These are phyloP conservation scores for Aphanocladium album DNA, from an alignment of 2,329 filamentous ascomycete species.

Conservation along the genomic window DNA sequence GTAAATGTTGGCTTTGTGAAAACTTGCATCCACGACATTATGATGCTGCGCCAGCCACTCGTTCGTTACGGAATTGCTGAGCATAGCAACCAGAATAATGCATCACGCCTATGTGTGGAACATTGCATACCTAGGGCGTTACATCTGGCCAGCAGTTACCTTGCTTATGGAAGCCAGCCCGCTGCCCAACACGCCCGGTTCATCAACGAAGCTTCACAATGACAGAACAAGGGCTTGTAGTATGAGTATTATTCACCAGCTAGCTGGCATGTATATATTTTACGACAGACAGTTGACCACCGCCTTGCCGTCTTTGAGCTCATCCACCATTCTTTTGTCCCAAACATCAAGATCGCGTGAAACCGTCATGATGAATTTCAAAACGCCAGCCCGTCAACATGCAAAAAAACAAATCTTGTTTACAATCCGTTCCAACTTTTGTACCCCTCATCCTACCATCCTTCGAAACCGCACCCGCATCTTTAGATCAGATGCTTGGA, in stretches of 20 bases:
- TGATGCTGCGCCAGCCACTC: too few species aligned
- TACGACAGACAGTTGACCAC: neutral
- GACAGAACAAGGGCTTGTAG: neutral
- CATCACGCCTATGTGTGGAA: too few species aligned
- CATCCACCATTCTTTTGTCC: neutral
- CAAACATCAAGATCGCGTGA: neutral
- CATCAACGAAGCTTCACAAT: too few species aligned
- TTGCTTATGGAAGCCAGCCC: too few species aligned
- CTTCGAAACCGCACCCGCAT: neutral
- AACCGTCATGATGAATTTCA: constrained; percentile 8
- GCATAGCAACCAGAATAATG: too few species aligned
- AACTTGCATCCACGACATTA: too few species aligned
- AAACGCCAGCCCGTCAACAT: constrained; percentile 8
- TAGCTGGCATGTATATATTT: neutral
- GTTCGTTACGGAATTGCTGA: too few species aligned
- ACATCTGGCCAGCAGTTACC: too few species aligned
- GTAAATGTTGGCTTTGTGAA: too few species aligned
- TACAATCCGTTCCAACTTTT: neutral
- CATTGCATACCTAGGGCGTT: too few species aligned
- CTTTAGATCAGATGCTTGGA: constrained; percentile 37
- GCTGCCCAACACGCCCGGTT: too few species aligned
- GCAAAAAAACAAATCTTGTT: neutral
- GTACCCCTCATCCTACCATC: neutral
- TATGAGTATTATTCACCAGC: constrained; percentile 1
- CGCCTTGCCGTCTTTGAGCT: neutral